phyloP scores from a whole-genome alignment of 768 basidiomycete species.

The Scleroderma bovista region DNA sequence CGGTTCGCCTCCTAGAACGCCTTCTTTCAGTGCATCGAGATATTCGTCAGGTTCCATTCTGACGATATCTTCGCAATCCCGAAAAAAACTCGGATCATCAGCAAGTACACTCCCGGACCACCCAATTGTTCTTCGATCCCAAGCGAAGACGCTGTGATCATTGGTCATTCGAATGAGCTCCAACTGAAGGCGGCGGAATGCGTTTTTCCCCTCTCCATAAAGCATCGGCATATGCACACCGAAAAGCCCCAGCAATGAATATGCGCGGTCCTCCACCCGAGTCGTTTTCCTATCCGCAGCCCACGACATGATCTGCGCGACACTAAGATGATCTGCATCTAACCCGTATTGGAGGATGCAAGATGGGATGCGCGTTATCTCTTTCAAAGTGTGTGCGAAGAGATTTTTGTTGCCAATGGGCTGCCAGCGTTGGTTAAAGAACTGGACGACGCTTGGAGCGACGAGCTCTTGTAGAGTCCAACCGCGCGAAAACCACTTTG shows the following conservation, averaged over 20 bases:
- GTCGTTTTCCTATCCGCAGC: slow-evolving; percentile 12
- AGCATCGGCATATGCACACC: slow-evolving; percentile 8
- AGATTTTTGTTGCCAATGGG: background rate
- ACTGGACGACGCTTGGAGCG: background rate
- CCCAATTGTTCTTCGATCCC: background rate
- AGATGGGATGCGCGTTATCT: background rate
- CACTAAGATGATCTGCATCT: background rate
- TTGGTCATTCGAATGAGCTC: slow-evolving; percentile 4
- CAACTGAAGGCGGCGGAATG: slow-evolving; percentile 6
- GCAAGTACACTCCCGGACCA: background rate
- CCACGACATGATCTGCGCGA: slow-evolving; percentile 7
- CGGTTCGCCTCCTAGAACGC: background rate
- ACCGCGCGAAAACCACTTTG: slow-evolving; percentile 1
- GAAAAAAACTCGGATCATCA: background rate
- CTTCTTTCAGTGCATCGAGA: background rate
- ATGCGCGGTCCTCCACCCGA: slow-evolving; percentile 11
- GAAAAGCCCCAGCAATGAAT: slow-evolving; percentile 13
- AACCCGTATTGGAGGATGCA: background rate
- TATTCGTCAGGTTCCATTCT: slow-evolving; percentile 1
- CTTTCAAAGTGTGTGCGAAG: background rate
- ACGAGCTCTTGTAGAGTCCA: slow-evolving; percentile 1
- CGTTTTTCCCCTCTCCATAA: slow-evolving; percentile 14
- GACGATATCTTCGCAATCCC: background rate
- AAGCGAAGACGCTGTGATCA: slow-evolving; percentile 3
- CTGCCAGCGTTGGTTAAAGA: background rate